phyloP scores from a whole-genome alignment of 495 filamentous ascomycete genomes.

The Penicillium ucsense region DNA sequence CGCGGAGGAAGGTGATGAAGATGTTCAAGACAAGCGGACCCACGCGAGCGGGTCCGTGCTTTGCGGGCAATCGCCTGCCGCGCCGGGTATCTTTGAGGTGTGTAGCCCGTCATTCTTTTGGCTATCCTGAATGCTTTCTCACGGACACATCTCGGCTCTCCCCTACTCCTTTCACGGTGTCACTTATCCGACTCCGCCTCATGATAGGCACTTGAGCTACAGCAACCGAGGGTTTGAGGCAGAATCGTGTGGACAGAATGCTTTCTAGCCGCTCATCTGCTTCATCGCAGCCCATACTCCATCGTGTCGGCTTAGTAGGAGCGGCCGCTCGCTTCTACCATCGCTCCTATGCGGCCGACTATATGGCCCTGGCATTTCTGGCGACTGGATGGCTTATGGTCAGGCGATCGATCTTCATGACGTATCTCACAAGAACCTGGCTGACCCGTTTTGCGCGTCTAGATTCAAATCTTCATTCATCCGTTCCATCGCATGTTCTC shows the following conservation, averaged over 20 bases:
- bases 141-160: background rate
- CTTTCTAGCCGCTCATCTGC: slow-evolving; percentile 21
- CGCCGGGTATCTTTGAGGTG: too few relatives aligned
- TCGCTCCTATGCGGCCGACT: slow-evolving; percentile 81
- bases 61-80: background rate
- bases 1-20: background rate
- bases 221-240: background rate
- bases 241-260: slow-evolving; percentile 12
- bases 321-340: slow-evolving; percentile 37
- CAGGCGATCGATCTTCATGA: slow-evolving; percentile 6
- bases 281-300: slow-evolving; percentile 17
- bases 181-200: background rate
- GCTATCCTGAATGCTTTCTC: too few relatives aligned
- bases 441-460: background rate
- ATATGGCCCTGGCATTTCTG: slow-evolving; percentile 65
- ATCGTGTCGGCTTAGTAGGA: slow-evolving; percentile 23
- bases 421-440: background rate
- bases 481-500: slow-evolving; percentile 77
- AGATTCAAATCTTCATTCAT: slow-evolving; percentile 63
- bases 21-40: slow-evolving; percentile 1
- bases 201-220: background rate
- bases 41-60: slow-evolving; percentile 11
- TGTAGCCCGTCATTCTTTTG: too few relatives aligned
- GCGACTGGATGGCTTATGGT: slow-evolving; percentile 58
- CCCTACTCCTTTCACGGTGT: background rate